phyloP scores from a whole-genome alignment of 78 protist species.

The Polysphondylium violaceum region DNA sequence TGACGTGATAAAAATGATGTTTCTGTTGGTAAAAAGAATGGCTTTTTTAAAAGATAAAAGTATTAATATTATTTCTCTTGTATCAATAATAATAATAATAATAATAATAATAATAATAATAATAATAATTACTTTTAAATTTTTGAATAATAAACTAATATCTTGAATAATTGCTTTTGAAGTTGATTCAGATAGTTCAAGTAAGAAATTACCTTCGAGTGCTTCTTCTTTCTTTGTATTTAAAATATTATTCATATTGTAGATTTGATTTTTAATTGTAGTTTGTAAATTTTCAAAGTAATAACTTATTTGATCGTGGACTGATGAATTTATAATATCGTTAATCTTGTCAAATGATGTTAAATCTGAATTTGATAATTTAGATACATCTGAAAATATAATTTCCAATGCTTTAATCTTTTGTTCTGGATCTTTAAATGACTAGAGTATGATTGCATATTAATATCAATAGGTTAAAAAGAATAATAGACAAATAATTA shows the following conservation, averaged over 20 bases:
- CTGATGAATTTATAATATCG: conserved; percentile 55
- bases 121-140: too few species aligned
- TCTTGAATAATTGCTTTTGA: conserved; percentile 31
- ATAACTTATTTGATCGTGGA: conserved; percentile 46
- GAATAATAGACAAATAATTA: not conserved
- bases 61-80: too few species aligned
- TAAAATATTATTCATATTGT: conserved; percentile 16
- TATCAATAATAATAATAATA: not conserved
- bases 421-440: conserved; percentile 58
- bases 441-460: not conserved
- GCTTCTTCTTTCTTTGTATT: not conserved
- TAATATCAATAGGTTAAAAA: not conserved
- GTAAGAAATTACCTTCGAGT: conserved; percentile 14
- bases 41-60: too few species aligned
- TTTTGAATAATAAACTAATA: conserved; percentile 30
- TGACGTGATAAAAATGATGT: conserved; percentile 55
- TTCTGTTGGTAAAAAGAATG: conserved; percentile 62
- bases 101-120: not conserved
- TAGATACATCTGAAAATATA: conserved; percentile 41
- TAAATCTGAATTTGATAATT: conserved; percentile 3
- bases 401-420: conserved; percentile 60
- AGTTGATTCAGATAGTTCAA: conserved; percentile 46
- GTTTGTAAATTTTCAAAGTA: conserved; percentile 64
- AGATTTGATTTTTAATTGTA: conserved; percentile 50
- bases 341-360: conserved; percentile 33